A percentile compares a stretch with the other conserved stretches of the same genome.
Conservation (phyloP, 164 flowering plant species). For the Taxillus chinensis region DNA sequence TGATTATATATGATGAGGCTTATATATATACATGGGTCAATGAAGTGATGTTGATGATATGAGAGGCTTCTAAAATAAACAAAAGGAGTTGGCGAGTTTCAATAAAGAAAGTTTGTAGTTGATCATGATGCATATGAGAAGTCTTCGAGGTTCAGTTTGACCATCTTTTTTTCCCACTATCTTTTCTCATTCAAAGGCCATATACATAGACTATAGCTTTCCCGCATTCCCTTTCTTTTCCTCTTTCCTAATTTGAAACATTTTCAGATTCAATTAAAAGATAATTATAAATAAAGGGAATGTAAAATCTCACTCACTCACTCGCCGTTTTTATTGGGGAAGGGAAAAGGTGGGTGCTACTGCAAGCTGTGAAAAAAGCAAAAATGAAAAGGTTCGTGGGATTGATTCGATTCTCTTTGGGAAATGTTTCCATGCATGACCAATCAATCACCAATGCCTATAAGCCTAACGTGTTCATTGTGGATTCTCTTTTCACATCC, state of each 20-base stretch:
- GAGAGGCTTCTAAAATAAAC: constrained; percentile 16
- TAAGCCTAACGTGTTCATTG: neutral
- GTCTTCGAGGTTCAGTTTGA: constrained; percentile 83
- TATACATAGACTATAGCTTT: constrained; percentile 10
- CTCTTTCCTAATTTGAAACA: neutral
- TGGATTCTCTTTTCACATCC: neutral
- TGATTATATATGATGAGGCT: no score
- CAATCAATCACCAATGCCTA: constrained; percentile 20
- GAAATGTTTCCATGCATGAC: constrained; percentile 65
- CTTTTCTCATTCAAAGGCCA: constrained; percentile 8
- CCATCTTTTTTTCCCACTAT: constrained; percentile 41
- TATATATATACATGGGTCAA: no score
- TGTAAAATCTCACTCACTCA: neutral
- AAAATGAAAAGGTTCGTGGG: constrained; percentile 18
- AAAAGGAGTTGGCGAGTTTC: constrained; percentile 39
- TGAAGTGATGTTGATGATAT: no score
- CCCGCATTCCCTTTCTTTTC: constrained; percentile 17
- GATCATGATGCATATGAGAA: constrained; percentile 52
- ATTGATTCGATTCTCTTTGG: constrained; percentile 70
- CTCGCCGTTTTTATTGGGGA: constrained; percentile 28
- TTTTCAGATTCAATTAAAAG: neutral
- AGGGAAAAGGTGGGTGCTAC: constrained; percentile 28
- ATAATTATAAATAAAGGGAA: neutral
- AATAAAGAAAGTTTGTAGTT: constrained; percentile 70
- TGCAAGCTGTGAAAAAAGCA: constrained; percentile 48